These are phyloP conservation scores for Leccinellum rugosiceps DNA, from an alignment of 768 basidiomycete species.

Conservation along the genomic window DNA sequence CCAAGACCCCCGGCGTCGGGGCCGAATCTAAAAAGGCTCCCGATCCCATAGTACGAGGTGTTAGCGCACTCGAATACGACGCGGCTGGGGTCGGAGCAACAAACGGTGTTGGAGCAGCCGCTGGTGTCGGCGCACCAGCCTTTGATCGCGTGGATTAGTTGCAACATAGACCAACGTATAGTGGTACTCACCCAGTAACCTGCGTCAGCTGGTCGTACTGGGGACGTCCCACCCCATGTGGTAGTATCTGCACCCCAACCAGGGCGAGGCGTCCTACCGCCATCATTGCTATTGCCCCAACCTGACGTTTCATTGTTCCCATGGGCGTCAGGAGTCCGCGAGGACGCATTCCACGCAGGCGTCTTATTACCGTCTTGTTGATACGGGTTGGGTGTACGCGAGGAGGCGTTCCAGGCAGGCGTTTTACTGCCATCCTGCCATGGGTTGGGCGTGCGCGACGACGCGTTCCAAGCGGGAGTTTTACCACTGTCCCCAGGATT, in stretches of 20 bases:
- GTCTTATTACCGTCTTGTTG: constrained; percentile 15
- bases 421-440: constrained; percentile 43
- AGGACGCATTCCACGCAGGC: constrained; percentile 21
- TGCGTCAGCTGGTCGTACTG: constrained; percentile 30
- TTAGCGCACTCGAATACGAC: constrained; percentile 31
- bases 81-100: constrained; percentile 30
- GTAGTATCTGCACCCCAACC: constrained; percentile 31
- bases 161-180: constrained; percentile 19
- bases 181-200: constrained; percentile 35
- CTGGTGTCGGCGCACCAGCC: constrained; percentile 37
- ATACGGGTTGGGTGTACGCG: constrained; percentile 58
- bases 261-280: constrained; percentile 53
- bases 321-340: constrained; percentile 55
- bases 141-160: constrained; percentile 8
- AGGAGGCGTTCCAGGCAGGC: constrained; percentile 48
- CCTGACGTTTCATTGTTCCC: constrained; percentile 20
- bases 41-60: constrained; percentile 30
- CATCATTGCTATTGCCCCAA: constrained; percentile 34
- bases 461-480: constrained; percentile 63
- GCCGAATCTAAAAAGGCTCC: constrained; percentile 24
- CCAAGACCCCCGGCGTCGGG: constrained; percentile 29
- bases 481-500: constrained; percentile 61
- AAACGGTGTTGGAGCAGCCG: constrained; percentile 39
- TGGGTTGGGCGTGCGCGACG: constrained; percentile 56
- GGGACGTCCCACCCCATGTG: constrained; percentile 31